A percentile compares a stretch with the other conserved stretches of the same genome.
Evolutionary conservation across 495 filamentous ascomycete genomes (phyloP).

Genomic region (Aspergillus haitiensis): DNA sequence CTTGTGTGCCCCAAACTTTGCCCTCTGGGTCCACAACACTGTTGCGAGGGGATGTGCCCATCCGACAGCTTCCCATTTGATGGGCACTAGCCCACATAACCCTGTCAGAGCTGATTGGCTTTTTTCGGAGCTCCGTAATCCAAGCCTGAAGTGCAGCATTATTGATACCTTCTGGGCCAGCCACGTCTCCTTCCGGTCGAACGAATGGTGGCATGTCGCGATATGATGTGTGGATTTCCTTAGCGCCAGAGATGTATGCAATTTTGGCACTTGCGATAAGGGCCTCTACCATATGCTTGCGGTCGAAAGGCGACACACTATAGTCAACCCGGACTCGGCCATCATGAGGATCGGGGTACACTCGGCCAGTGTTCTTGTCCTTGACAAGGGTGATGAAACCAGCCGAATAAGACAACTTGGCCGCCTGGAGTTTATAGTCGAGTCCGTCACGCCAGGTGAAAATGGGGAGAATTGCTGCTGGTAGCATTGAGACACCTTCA

Average conservation of each 20-base stretch:
- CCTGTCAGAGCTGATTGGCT: slow-evolving; percentile 48
- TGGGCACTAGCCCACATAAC: slow-evolving; percentile 66
- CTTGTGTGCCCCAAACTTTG: slow-evolving; percentile 72
- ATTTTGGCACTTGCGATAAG: slow-evolving; percentile 71
- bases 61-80: slow-evolving; percentile 89
- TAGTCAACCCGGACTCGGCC: slow-evolving; percentile 67
- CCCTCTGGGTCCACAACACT: slow-evolving; percentile 77
- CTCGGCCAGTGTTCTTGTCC: slow-evolving; percentile 70
- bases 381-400: slow-evolving; percentile 69
- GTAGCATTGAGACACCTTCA: slow-evolving; percentile 69
- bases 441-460: slow-evolving; percentile 64
- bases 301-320: slow-evolving; percentile 66
- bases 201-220: slow-evolving; percentile 66
- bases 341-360: slow-evolving; percentile 71
- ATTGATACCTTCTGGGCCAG: slow-evolving; percentile 56
- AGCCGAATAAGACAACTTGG: slow-evolving; percentile 62
- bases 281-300: slow-evolving; percentile 66
- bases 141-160: slow-evolving; percentile 66
- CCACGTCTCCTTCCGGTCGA: slow-evolving; percentile 43
- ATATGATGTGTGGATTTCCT: slow-evolving; percentile 67
- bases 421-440: slow-evolving; percentile 64
- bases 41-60: slow-evolving; percentile 58
- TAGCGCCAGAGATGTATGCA: slow-evolving; percentile 72
- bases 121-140: slow-evolving; percentile 61
- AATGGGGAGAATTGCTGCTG: slow-evolving; percentile 54